Evolutionary conservation across 2,329 filamentous ascomycete genomes (phyloP).

Genomic region (Epichloe hybrida): DNA sequence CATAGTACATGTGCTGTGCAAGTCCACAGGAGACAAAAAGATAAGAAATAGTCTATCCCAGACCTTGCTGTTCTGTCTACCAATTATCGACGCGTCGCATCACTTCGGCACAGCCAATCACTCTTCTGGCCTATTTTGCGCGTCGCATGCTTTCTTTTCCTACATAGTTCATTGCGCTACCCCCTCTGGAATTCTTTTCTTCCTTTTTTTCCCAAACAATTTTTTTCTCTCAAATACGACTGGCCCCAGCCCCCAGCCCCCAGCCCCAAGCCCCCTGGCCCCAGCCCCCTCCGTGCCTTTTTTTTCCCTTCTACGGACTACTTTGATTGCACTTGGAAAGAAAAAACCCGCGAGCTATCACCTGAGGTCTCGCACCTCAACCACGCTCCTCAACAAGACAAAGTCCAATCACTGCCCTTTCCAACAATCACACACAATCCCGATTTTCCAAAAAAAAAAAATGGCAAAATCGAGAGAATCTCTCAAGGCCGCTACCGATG

Average conservation of each 20-base stretch:
- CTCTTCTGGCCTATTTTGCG: background rate
- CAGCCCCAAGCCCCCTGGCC: no score
- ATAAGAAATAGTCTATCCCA: background rate
- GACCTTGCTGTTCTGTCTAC: background rate
- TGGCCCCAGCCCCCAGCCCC: no score
- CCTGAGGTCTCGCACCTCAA: no score
- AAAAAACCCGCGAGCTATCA: no score
- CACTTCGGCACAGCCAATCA: background rate
- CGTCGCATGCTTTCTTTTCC: background rate
- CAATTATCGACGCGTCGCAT: slow-evolving; percentile 1
- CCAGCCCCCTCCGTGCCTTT: no score
- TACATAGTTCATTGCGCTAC: background rate
- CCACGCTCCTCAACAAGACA: no score
- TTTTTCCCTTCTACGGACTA: no score
- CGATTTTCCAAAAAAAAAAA: background rate
- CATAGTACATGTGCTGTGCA: background rate
- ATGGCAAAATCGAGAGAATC: slow-evolving; percentile 5
- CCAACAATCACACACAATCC: background rate
- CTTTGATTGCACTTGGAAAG: no score
- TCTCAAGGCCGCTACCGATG: background rate
- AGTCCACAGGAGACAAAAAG: no score
- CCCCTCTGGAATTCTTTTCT: background rate
- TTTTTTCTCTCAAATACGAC: background rate
- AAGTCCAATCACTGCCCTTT: no score
- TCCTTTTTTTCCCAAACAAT: background rate